A percentile compares a stretch with the other conserved stretches of the same genome.
Conservation (phyloP, 1,139 yeast genomes). For the Tardiomyces digboiensis region DNA sequence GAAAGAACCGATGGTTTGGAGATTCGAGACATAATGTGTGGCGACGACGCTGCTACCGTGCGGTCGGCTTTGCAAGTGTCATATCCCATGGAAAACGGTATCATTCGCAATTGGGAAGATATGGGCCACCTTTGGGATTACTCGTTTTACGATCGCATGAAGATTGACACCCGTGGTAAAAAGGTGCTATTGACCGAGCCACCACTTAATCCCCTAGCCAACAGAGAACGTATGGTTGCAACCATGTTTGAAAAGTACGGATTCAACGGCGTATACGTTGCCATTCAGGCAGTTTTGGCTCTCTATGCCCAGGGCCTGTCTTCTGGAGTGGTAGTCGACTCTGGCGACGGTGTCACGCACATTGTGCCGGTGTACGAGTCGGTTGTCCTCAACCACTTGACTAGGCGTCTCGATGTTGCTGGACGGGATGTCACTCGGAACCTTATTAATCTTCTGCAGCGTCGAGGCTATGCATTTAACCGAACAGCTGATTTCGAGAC, state of each 20-base stretch:
- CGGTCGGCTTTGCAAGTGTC: slow-evolving; percentile 84
- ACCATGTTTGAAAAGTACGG: slow-evolving; percentile 96
- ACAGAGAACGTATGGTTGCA: slow-evolving; percentile 91
- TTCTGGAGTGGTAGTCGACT: slow-evolving; percentile 98
- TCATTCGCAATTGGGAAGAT: slow-evolving; percentile 96
- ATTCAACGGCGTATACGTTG: slow-evolving; percentile 95
- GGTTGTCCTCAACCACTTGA: slow-evolving; percentile 87
- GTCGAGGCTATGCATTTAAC: slow-evolving; percentile 97
- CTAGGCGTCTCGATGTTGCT: slow-evolving; percentile 90
- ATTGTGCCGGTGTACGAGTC: slow-evolving; percentile 97
- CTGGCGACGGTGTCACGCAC: slow-evolving; percentile 94
- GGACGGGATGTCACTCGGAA: slow-evolving; percentile 98
- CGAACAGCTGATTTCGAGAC: slow-evolving; percentile 99
- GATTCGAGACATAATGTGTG: slow-evolving; percentile 92
- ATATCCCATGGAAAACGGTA: slow-evolving; percentile 98
- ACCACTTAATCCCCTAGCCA: slow-evolving; percentile 93
- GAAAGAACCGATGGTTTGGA: slow-evolving; percentile 60
- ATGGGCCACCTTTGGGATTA: slow-evolving; percentile 99
- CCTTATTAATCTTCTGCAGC: slow-evolving; percentile 76
- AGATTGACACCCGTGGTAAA: slow-evolving; percentile 63
- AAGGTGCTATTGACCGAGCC: slow-evolving; percentile 92
- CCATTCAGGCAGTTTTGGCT: slow-evolving; percentile 96
- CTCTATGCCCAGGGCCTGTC: slow-evolving; percentile 95
- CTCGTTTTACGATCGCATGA: slow-evolving; percentile 87
- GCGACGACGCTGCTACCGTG: slow-evolving; percentile 88